A percentile compares a stretch with the other conserved stretches of the same genome.
phyloP scores from a whole-genome alignment of 441 rosid species.

The Brassica hybrid region DNA sequence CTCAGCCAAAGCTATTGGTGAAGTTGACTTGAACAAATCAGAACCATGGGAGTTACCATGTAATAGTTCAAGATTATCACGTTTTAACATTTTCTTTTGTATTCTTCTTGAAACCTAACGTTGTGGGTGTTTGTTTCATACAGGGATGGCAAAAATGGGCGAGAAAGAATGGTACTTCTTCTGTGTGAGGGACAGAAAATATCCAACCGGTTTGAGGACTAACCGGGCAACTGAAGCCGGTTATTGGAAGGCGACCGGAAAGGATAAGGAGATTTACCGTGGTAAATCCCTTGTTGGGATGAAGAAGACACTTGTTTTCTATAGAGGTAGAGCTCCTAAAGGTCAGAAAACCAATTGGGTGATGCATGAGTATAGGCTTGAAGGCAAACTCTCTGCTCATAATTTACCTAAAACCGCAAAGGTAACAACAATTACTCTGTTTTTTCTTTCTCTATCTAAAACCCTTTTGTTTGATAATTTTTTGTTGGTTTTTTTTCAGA shows the following conservation, averaged over 20 bases:
- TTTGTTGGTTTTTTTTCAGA: constrained; percentile 46
- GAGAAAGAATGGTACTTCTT: constrained; percentile 98
- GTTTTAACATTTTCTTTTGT: not conserved
- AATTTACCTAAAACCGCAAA: constrained; percentile 83
- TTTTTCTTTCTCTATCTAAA: constrained; percentile 9
- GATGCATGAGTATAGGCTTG: constrained; percentile 88
- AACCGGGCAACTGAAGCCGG: constrained; percentile 93
- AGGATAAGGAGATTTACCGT: constrained; percentile 82
- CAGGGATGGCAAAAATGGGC: constrained; percentile 97
- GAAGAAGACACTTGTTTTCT: constrained; percentile 95
- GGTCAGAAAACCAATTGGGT: constrained; percentile 93
- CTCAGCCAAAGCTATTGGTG: constrained; percentile 96
- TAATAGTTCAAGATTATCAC: constrained; percentile 20
- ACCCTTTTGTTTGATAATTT: not conserved
- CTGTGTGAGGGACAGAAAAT: constrained; percentile 87
- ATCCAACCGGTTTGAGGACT: constrained; percentile 89
- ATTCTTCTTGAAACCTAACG: constrained; percentile 1
- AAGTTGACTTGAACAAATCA: constrained; percentile 93
- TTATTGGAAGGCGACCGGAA: constrained; percentile 97
- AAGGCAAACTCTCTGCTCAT: constrained; percentile 68
- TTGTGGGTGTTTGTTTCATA: constrained; percentile 41
- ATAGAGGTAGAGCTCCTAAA: constrained; percentile 90
- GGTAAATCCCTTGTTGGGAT: constrained; percentile 88
- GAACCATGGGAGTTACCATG: constrained; percentile 98
- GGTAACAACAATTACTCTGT: constrained; percentile 47